Base-by-base conservation (phyloP, 2,329 filamentous ascomycete species). In the Hymenotorrendiella dingleyae region DNA sequence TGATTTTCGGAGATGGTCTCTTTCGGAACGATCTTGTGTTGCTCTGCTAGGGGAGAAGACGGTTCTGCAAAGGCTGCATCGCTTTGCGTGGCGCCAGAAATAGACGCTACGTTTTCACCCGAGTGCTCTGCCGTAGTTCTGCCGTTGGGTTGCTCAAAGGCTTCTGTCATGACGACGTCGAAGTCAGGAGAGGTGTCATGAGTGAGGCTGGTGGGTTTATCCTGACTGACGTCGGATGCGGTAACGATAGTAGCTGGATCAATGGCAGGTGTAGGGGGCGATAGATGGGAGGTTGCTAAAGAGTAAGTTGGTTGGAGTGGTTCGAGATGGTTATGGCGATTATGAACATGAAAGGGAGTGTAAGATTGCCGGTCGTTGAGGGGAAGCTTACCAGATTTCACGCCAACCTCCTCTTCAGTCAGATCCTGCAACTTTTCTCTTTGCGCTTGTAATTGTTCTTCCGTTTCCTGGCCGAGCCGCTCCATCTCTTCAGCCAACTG, bases 401-500 rank as follows among this genome's bases (percentile, higher is more conserved):
- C 48, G n/a, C 48, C 43, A 29, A 49, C 44, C 23, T 55, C 51
- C 43, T 62, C 53, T 27, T 24, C 36, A 8, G 48, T 54, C 21
- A 63, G 47, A 27, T 54, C 50, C 21, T 55, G 47, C 6, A 64
- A 45, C 45, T 62, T 60, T 27, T 61, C 58, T 43, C 59, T 62
- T 32, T 65, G 45, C 20, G 47, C 54, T 22, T 61, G 56, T 12
- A 64, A 55, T 42, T 58, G 57, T 14, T 55, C 51, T 37, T 63
- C 62, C n/a, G 59, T 55, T 37, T 64, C 62, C 39, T 55, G 49
- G 3, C 51, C 48, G 33, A 64, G 52, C 30, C 53, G 54, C 34
- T 59, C 56, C 48, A 59, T 60, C 44, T 64, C 61, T 24, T 63
- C 61, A 4, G 55, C 54, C 24, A 62, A 43, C 42, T 50, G 50